Evolutionary conservation across 768 basidiomycete genomes (phyloP).

Genomic region (Leccinum subgranulosum): DNA sequence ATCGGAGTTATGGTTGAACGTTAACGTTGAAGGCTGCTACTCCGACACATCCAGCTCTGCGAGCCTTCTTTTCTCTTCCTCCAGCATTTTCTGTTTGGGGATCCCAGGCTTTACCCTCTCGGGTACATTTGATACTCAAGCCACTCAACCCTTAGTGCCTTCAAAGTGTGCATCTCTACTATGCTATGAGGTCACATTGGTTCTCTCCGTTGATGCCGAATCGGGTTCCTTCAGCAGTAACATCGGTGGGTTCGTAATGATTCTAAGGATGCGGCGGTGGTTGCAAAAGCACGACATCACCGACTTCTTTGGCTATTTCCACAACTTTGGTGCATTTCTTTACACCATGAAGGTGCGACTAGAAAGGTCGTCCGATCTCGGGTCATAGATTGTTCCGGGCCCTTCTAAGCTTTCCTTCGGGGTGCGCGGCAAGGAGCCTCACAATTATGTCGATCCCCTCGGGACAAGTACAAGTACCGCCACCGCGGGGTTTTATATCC

Average conservation of each 20-base stretch:
- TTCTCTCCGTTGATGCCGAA: conserved; percentile 38
- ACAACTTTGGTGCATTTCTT: neutral
- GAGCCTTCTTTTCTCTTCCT: conserved; percentile 2
- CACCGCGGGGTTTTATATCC: conserved; percentile 4
- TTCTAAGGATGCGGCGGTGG: conserved; percentile 53
- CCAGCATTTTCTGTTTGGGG: conserved; percentile 4
- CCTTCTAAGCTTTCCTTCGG: neutral
- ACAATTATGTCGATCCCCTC: conserved; percentile 5
- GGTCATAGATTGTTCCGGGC: neutral
- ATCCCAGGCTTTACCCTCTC: neutral
- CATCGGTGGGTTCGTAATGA: conserved; percentile 68
- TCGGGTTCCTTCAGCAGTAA: conserved; percentile 39
- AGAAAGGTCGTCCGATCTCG: neutral
- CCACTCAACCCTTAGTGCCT: conserved; percentile 6
- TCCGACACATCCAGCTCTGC: neutral
- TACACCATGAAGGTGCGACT: conserved; percentile 6
- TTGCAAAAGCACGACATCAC: conserved; percentile 32
- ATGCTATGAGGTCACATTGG: no score
- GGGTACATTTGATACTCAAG: conserved; percentile 5
- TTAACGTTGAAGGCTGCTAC: no score
- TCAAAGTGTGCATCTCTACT: conserved; percentile 5
- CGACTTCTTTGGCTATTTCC: conserved; percentile 5
- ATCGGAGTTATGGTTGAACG: neutral
- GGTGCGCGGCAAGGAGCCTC: conserved; percentile 1
- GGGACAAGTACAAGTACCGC: conserved; percentile 1